Evolutionary conservation across 2,329 filamentous ascomycete genomes (phyloP).

Genomic region (Hypoxylon sp.): DNA sequence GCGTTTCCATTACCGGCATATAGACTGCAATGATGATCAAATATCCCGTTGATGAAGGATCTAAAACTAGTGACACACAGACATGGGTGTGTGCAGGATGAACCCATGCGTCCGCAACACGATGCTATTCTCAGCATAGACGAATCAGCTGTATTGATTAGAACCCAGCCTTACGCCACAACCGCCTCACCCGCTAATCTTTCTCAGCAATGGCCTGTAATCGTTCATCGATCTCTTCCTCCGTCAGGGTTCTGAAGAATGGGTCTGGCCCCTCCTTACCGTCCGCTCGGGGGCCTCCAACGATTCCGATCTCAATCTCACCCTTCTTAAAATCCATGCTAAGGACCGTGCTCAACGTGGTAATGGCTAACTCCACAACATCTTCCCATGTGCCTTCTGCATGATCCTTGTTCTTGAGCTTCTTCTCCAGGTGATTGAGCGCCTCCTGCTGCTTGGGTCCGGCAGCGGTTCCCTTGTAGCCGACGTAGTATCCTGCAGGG

Average conservation of each 20-base stretch:
- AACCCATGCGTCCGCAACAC: conserved; percentile 41
- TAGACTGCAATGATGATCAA: conserved; percentile 32
- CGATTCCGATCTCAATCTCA: conserved; percentile 97
- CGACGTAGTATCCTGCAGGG: conserved; percentile 96
- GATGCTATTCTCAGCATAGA: conserved; percentile 35
- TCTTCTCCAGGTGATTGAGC: conserved; percentile 98
- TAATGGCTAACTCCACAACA: conserved; percentile 96
- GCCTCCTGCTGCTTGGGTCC: conserved; percentile 99
- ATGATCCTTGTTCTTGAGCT: conserved; percentile 98
- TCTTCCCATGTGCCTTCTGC: conserved; percentile 96
- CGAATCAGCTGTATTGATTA: conserved; percentile 41
- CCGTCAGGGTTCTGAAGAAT: conserved; percentile 88
- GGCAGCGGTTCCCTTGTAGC: conserved; percentile 97
- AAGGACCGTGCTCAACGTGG: conserved; percentile 93
- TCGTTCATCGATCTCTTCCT: conserved; percentile 98
- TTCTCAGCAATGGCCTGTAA: conserved; percentile 99
- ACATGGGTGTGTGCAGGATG: conserved; percentile 39
- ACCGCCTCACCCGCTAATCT: conserved; percentile 73
- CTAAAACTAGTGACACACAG: conserved; percentile 47
- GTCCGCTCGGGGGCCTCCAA: conserved; percentile 86
- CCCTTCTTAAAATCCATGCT: conserved; percentile 99
- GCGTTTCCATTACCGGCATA: conserved; percentile 20
- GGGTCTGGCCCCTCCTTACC: conserved; percentile 86
- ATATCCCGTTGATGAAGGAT: conserved; percentile 40
- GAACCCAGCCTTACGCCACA: conserved; percentile 49